A percentile compares a stretch with the other conserved stretches of the same genome.
Conservation (phyloP, 179 eudicot species). For the Vitellaria paradoxa region DNA sequence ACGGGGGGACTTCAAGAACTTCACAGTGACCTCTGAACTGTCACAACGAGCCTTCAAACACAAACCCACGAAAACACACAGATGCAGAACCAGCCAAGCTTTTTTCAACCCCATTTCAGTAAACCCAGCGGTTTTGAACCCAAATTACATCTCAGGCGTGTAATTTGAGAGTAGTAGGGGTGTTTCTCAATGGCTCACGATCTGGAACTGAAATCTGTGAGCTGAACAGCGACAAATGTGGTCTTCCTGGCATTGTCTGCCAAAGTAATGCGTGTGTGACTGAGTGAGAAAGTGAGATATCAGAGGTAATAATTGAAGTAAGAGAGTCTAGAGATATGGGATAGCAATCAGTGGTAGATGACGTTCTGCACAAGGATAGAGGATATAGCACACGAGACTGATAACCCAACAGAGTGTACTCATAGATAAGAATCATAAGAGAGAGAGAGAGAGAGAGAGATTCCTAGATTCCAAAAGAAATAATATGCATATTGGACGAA, state of each 20-base stretch:
- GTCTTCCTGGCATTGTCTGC: constrained; percentile 10
- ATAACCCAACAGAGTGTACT: constrained; percentile 17
- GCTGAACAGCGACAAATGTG: constrained; percentile 16
- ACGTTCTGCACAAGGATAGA: constrained; percentile 3
- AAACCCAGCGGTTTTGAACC: background rate
- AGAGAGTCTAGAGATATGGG: constrained; percentile 15
- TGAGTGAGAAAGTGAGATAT: constrained; percentile 7
- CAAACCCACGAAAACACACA: constrained; percentile 47
- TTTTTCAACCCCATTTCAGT: constrained; percentile 41
- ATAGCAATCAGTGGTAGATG: constrained; percentile 24
- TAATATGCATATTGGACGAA: background rate
- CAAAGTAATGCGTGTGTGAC: constrained; percentile 20
- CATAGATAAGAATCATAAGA: constrained; percentile 11
- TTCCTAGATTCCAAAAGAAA: constrained; percentile 7
- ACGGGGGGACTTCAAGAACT: constrained; percentile 58
- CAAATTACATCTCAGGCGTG: constrained; percentile 5
- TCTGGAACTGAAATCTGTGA: background rate
- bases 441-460: constrained; percentile 26
- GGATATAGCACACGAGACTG: constrained; percentile 47
- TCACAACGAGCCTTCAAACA: constrained; percentile 34
- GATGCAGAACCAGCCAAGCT: constrained; percentile 36
- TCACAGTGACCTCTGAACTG: constrained; percentile 48
- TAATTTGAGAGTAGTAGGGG: background rate
- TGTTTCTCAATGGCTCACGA: constrained; percentile 11
- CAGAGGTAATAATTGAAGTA: background rate